phyloP scores from a whole-genome alignment of 75 land plant species.

The Larix kaempferi region DNA sequence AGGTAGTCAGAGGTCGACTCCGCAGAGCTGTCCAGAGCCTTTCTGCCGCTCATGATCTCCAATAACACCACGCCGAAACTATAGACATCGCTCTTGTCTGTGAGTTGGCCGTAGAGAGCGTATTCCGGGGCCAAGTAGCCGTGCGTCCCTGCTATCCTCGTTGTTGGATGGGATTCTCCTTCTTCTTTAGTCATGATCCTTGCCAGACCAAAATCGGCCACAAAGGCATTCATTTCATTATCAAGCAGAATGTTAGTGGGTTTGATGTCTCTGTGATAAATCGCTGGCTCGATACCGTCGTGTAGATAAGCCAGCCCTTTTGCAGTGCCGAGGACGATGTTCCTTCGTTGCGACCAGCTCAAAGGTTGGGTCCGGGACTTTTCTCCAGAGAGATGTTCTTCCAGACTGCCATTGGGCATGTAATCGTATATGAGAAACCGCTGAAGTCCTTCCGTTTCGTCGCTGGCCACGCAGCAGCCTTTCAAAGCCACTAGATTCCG shows the following conservation, averaged over 20 bases:
- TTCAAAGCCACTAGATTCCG: too few species aligned
- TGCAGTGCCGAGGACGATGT: too few species aligned
- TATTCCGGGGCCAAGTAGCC: not conserved
- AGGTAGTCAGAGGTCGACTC: too few species aligned
- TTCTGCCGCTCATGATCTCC: not conserved
- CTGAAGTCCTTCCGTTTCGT: too few species aligned
- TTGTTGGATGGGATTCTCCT: too few species aligned
- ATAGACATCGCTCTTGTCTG: not conserved
- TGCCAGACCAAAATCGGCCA: conserved; percentile 51
- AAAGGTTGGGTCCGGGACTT: too few species aligned
- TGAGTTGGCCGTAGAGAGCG: not conserved
- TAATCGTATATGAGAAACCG: too few species aligned
- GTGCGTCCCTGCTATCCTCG: conserved; percentile 10
- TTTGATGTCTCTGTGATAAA: conserved; percentile 65
- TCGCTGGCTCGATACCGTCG: conserved; percentile 29
- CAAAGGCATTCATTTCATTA: conserved; percentile 28
- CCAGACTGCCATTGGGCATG: too few species aligned
- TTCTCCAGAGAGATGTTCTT: too few species aligned
- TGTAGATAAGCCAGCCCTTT: conserved; percentile 24
- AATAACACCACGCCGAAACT: not conserved
- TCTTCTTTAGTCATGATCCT: not conserved
- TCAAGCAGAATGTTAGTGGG: conserved; percentile 50
- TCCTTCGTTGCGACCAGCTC: too few species aligned
- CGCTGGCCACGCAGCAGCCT: too few species aligned
- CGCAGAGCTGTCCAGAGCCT: not conserved